A percentile compares a stretch with the other conserved stretches of the same genome.
phyloP scores from a whole-genome alignment of 148 eudicot genomes.

The Heliamphora exappendiculata region DNA sequence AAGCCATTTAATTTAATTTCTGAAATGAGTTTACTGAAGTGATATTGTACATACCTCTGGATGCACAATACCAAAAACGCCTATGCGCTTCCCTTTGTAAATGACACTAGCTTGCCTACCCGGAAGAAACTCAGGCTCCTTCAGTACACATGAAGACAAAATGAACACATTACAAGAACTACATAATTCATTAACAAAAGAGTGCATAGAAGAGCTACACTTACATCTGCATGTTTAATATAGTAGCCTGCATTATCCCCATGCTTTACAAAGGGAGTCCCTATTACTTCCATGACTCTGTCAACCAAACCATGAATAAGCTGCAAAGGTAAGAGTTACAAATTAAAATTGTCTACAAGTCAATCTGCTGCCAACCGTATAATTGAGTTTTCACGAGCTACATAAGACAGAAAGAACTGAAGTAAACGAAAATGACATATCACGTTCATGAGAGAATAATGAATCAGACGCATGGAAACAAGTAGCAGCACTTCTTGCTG shows the following conservation, averaged over 20 bases:
- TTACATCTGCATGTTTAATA: slow-evolving; percentile 61
- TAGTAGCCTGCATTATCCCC: slow-evolving; percentile 71
- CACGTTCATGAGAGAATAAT: too few species aligned
- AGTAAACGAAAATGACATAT: too few species aligned
- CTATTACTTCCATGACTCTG: slow-evolving; percentile 77
- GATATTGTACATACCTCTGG: slow-evolving; percentile 94
- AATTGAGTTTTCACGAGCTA: not conserved
- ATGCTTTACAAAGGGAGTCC: slow-evolving; percentile 55
- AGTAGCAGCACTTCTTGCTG: too few species aligned
- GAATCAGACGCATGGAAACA: too few species aligned
- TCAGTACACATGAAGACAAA: slow-evolving; percentile 5
- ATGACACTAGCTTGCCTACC: slow-evolving; percentile 86
- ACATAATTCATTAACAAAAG: not conserved
- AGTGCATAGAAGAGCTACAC: slow-evolving; percentile 8
- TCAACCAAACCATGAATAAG: slow-evolving; percentile 80
- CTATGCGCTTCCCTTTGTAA: slow-evolving; percentile 70
- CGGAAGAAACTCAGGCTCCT: slow-evolving; percentile 78
- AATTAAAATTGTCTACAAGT: not conserved
- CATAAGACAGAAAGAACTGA: not conserved
- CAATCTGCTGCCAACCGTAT: not conserved
- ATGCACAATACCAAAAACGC: slow-evolving; percentile 88
- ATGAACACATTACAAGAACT: not conserved
- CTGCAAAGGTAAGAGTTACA: slow-evolving; percentile 32
- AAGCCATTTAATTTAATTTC: not conserved
- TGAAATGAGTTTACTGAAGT: too few species aligned